Evolutionary conservation across 352 stramenopile species (phyloP), one percentile per base, ranked within the genome.

Genomic region (Poterioochromonas sp.): DNA sequence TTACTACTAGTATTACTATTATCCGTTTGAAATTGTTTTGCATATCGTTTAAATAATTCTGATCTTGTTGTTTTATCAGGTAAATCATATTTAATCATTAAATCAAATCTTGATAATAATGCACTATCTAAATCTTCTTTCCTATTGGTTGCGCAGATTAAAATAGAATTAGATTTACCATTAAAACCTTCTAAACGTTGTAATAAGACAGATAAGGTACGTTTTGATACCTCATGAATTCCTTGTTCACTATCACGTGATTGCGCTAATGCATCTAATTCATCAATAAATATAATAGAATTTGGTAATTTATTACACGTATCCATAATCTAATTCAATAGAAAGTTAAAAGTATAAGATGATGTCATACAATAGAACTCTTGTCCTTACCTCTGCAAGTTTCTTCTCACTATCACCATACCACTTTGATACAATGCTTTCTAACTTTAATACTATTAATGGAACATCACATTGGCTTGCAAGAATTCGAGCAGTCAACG

Each of bases 381-480:
- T 54, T 12, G 22, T 63, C 3, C 18, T 37, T 41, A 40, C 88
- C 54, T 65, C 82, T 63, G 88, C 91, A 84, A 97, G 91, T 69
- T 94, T 93, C 83, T 95, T 95, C 80, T 97, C 91, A 84, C 90
- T 95, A 77, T 97, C 92, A 29, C 92, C 92, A 71, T 96, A 97
- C 89, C 89, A 96, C 80, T 96, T 96, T 39, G 89, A 94, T 47
- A 96, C 90, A 63, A 97, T 88, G 77, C 87, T 94, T 82, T 97
- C 92, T 44, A 96, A 93, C 0, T 90, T 90, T 77, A 97, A 90
- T 76, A 95, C 91, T 69, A 97, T 91, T 87, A 97, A 91, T 22
- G 92, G 92, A 47, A 94, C 89, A 3, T 92, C 90, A 20, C 90
- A 90, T 82, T 95, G 88, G 77, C 92, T 76, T 1, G 92, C 92